phyloP scores from a whole-genome alignment of 176 grass and related monocot species.

The Phragmites australis region DNA sequence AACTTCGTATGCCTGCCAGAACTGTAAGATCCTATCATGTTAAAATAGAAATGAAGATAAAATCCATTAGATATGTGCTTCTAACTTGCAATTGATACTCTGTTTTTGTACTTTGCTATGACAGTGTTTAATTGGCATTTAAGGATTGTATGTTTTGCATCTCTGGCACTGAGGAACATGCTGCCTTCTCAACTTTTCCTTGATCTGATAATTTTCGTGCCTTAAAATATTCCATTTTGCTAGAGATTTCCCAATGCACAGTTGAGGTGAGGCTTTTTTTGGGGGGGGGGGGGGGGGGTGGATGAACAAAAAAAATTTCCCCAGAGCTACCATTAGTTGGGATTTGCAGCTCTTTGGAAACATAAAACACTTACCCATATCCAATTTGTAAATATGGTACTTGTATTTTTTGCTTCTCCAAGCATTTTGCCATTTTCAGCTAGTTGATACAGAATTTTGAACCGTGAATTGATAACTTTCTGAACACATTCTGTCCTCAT shows the following conservation, averaged over 20 bases:
- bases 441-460: not conserved
- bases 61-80: not conserved
- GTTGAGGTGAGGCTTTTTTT: not conserved
- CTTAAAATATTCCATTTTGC: not conserved
- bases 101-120: slow-evolving; percentile 19
- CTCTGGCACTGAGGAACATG: not conserved
- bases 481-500: not conserved
- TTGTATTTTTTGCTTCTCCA: not conserved
- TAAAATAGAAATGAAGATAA: not conserved
- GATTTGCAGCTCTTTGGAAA: not conserved
- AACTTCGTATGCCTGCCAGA: not conserved
- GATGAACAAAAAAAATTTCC: not conserved
- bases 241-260: not conserved
- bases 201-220: not conserved
- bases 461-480: not conserved
- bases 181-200: not conserved
- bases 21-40: not conserved
- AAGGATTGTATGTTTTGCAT: not conserved
- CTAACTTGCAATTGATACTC: not conserved
- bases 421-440: not conserved
- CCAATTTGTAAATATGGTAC: not conserved
- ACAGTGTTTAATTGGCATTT: not conserved
- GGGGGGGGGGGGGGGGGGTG: no score
- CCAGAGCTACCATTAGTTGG: not conserved
- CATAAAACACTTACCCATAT: not conserved